Base-by-base conservation (phyloP, 495 filamentous ascomycete genomes). In the Tuber borchii region DNA sequence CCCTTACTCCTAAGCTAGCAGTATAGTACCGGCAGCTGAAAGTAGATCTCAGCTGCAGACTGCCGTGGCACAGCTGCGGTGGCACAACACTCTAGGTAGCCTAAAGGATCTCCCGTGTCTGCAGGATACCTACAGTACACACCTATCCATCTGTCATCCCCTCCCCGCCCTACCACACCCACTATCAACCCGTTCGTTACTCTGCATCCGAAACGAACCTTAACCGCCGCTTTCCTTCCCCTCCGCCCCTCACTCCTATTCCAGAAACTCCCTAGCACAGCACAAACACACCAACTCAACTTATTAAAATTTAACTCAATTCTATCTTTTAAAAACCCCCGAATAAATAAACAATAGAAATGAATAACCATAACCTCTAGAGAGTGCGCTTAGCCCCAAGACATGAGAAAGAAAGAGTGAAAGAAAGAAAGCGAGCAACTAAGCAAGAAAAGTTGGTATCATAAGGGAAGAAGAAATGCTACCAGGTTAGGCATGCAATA, bases 81-180 rank as follows among this genome's bases (percentile, higher is more conserved):
- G 19, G 42, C 42, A 43, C 45, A 48, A 19, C 6, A 7, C 19
- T 48, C 17, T 19, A 7, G 45, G 6, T 48, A 46, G 45, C 5
- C 45, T 48, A 20, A 48, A 48, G 17, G 45, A 48, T 48, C 17
- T 48, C 19, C 17, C 0, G 17, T 7, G 45, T 7, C 17, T 48
- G 19, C 45, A 20, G 44, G 45, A 7, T 48, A 48, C 45, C 45
- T 73, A 81, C 71, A 80, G 46, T 71, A 74, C 74, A 76, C 76
- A 71, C 69, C 7, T 37, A 48, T 48, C 20, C 46, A 48, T 48
- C 46, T 9, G 19, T 17, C 20, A 20, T 22, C 46, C 46, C 20
- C 34, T 37, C 46, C 46, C 43, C 43, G 43, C 19, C 46, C 20
- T 4, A 46, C 17, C 45, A 46, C 17, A 56, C n/a, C n/a, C 26